These are phyloP conservation scores for Beauveria brongniartii DNA, from an alignment of 2,329 filamentous ascomycete species.

Conservation along the genomic window DNA sequence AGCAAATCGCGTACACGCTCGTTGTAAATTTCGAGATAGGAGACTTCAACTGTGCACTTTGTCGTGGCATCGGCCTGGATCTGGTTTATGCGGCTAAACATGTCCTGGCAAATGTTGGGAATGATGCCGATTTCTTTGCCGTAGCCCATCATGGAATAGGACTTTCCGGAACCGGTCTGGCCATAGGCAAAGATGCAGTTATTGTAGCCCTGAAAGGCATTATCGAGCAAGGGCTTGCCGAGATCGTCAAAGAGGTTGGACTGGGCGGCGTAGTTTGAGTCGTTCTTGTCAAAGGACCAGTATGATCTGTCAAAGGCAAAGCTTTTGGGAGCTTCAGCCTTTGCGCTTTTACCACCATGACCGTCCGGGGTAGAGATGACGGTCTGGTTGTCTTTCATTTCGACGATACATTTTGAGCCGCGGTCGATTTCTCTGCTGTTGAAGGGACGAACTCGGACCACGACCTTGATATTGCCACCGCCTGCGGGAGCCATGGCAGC, in stretches of 20 bases:
- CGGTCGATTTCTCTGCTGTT: slow-evolving; percentile 92
- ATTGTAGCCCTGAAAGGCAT: slow-evolving; percentile 97
- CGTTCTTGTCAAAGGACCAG: slow-evolving; percentile 88
- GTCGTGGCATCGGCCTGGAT: slow-evolving; percentile 67
- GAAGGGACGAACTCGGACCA: slow-evolving; percentile 92
- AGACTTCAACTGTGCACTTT: slow-evolving; percentile 91
- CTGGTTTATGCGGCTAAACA: slow-evolving; percentile 78
- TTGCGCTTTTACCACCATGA: slow-evolving; percentile 53
- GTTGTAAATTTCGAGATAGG: slow-evolving; percentile 98
- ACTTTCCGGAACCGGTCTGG: slow-evolving; percentile 96
- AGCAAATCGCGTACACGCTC: slow-evolving; percentile 92
- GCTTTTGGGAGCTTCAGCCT: slow-evolving; percentile 66
- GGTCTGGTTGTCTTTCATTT: slow-evolving; percentile 92
- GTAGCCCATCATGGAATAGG: slow-evolving; percentile 99
- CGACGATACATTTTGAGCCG: slow-evolving; percentile 90
- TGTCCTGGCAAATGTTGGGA: slow-evolving; percentile 91
- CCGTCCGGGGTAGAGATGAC: slow-evolving; percentile 67
- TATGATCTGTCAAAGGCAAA: slow-evolving; percentile 98
- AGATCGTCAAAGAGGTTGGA: slow-evolving; percentile 82
- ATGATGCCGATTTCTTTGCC: slow-evolving; percentile 94
- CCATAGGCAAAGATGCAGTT: slow-evolving; percentile 99
- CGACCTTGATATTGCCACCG: slow-evolving; percentile 98
- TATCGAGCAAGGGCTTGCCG: slow-evolving; percentile 84
- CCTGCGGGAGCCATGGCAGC: slow-evolving; percentile 44
- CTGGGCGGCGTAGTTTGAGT: slow-evolving; percentile 80